Evolutionary conservation across 2,329 filamentous ascomycete genomes (phyloP).

Genomic region (Simplicillium aogashimaense): DNA sequence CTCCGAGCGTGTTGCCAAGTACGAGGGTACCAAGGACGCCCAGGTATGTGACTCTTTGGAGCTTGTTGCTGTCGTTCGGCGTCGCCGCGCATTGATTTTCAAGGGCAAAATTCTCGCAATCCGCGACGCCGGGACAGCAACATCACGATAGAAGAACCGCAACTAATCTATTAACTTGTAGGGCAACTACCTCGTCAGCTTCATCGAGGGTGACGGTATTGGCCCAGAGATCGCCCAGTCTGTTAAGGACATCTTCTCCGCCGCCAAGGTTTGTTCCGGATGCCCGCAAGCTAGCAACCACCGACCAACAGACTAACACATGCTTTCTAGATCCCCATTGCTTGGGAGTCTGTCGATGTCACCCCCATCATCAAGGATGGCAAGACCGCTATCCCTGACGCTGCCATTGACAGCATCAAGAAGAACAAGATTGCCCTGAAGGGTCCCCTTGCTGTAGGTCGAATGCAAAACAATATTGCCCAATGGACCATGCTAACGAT

Average conservation of each 20-base stretch:
- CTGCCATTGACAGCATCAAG: constrained; percentile 85
- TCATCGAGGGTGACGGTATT: constrained; percentile 99
- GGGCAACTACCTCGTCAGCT: constrained; percentile 91
- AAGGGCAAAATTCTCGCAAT: constrained; percentile 94
- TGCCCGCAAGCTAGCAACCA: neutral
- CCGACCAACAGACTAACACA: constrained; percentile 13
- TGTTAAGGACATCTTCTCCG: constrained; percentile 97
- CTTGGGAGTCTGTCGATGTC: constrained; percentile 96
- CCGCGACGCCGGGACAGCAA: constrained; percentile 52
- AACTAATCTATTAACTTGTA: constrained; percentile 23
- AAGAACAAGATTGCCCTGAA: constrained; percentile 97
- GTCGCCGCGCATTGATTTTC: constrained; percentile 4
- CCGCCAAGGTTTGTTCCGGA: constrained; percentile 63
- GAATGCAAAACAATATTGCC: too few species aligned
- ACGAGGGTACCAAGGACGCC: constrained; percentile 80
- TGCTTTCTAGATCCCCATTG: constrained; percentile 62
- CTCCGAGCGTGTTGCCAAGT: constrained; percentile 78
- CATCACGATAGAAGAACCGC: neutral
- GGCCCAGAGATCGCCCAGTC: constrained; percentile 96
- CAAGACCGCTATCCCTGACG: constrained; percentile 88
- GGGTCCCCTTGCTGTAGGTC: constrained; percentile 86
- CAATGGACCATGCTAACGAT: too few species aligned
- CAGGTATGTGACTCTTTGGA: constrained; percentile 51
- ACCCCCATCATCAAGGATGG: constrained; percentile 89
- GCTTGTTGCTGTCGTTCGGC: constrained; percentile 3